Base-by-base conservation (phyloP, 2,329 filamentous ascomycete genomes). In the Cyphellophora europaea region DNA sequence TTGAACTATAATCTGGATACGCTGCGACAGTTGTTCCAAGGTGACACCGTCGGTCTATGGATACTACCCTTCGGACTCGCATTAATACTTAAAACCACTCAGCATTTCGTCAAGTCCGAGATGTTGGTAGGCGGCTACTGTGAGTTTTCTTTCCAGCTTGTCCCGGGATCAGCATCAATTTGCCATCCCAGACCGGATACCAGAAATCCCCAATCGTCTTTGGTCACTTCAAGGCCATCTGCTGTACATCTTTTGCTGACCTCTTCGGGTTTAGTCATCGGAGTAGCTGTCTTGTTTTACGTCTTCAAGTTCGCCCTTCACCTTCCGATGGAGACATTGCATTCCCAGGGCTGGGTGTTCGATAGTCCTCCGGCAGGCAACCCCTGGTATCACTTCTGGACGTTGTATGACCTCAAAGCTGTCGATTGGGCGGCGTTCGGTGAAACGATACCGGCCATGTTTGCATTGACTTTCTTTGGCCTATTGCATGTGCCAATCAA, bases 331-430 rank as follows among this genome's bases (percentile, higher is more conserved):
- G 69, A 74, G 23, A 66, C 67, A 10, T 62, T 96, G 29, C 79
- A 87, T 35, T 59, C 73, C 6, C 65, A 70, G 32, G 91, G 91
- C 12, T 98, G 91, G 91, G 82, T 96, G 8, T 98, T 98, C 50
- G 74, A 85, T 49, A 82, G 82, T 0, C 89, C 91, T 1, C 80
- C 82, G 30, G 79, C 80, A 6, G 82, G 76, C 10, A 85, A 93
- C 49, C 87, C 91, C 0, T 98, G 93, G 77, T 98, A 91, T 74
- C 87, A 91, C 55, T 98, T 98, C 52, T 98, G 94, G 62, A 93
- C 86, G 1, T 72, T 96, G 31, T 98, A 94, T 60, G 79, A 91
- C 52, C 85, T 94, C 51, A 68, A 79, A 32, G 68, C 80, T 15
- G 82, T 96, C 3, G 74, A 88, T 48, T 94, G 85, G 82, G 70